Percentiles rank a stretch among this genome's conserved stretches.
Evolutionary conservation across 441 rosid genomes (phyloP).

Genomic region (Daphne laureola): DNA sequence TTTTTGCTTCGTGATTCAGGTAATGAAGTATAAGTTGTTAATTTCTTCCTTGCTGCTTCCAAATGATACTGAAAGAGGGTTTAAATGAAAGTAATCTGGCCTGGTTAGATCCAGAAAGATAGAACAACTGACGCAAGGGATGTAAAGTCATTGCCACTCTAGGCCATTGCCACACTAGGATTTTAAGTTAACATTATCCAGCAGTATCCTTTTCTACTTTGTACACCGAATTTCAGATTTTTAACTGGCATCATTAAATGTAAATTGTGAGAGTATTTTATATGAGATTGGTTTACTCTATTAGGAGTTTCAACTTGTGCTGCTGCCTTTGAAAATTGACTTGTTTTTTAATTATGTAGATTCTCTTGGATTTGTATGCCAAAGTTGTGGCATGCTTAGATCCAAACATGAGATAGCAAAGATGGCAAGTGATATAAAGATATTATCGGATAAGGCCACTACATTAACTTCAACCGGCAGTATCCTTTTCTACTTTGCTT

Average conservation of each 20-base stretch:
- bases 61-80: too few relatives aligned
- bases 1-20: conserved; percentile 82
- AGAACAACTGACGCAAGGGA: too few relatives aligned
- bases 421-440: conserved; percentile 41
- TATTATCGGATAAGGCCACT: conserved; percentile 33
- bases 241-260: conserved; percentile 1
- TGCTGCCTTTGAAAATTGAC: neutral
- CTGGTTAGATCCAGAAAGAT: too few relatives aligned
- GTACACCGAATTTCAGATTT: too few relatives aligned
- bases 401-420: conserved; percentile 59
- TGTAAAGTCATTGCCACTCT: too few relatives aligned
- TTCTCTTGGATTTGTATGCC: conserved; percentile 71
- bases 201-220: too few relatives aligned
- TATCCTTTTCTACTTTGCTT: conserved; percentile 30
- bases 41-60: neutral
- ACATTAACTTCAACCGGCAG: conserved; percentile 33
- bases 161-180: too few relatives aligned
- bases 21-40: conserved; percentile 18
- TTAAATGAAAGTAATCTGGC: too few relatives aligned
- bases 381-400: conserved; percentile 59
- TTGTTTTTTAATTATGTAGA: conserved; percentile 40
- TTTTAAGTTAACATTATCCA: too few relatives aligned
- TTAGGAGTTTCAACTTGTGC: too few relatives aligned
- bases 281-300: too few relatives aligned
- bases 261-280: conserved; percentile 8